Percentiles rank a stretch among this genome's conserved stretches.
phyloP scores from a whole-genome alignment of 306 rosid species.

The Quercus variabilis region DNA sequence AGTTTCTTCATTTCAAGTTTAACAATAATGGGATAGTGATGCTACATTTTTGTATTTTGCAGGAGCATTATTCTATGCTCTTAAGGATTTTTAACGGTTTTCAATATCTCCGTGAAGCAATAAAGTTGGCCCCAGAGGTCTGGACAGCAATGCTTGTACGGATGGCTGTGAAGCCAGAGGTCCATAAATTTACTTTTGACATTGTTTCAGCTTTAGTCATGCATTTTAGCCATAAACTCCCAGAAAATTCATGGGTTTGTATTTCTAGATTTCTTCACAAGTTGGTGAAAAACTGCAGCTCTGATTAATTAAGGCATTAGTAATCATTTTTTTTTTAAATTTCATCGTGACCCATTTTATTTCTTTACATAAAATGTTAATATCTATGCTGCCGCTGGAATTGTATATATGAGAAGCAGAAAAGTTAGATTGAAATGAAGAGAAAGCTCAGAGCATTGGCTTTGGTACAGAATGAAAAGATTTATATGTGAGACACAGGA shows the following conservation, averaged over 20 bases:
- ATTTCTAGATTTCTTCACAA: slow-evolving; percentile 68
- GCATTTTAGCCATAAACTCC: slow-evolving; percentile 52
- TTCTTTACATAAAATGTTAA: neutral
- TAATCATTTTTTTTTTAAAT: neutral
- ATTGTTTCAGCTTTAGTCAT: slow-evolving; percentile 49
- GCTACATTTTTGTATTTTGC: slow-evolving; percentile 20
- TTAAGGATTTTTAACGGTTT: slow-evolving; percentile 61
- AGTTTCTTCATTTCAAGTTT: neutral
- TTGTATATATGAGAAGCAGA: neutral
- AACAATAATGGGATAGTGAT: neutral
- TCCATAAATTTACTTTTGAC: slow-evolving; percentile 65
- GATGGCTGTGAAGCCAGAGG: slow-evolving; percentile 68
- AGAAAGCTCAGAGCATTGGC: neutral
- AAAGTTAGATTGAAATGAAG: neutral
- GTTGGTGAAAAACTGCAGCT: slow-evolving; percentile 26
- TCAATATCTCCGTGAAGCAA: slow-evolving; percentile 51
- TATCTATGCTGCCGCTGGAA: neutral
- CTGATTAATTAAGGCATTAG: slow-evolving; percentile 13
- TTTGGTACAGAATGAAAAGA: neutral
- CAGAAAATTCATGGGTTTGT: slow-evolving; percentile 61
- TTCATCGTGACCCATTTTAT: neutral
- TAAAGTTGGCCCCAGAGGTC: slow-evolving; percentile 70
- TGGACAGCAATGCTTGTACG: slow-evolving; percentile 86
- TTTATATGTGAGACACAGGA: neutral
- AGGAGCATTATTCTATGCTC: slow-evolving; percentile 56